Percentiles rank a stretch among this genome's conserved stretches.
Conservation (phyloP, 2,329 filamentous ascomycete species). For the Claviceps maximensis region DNA sequence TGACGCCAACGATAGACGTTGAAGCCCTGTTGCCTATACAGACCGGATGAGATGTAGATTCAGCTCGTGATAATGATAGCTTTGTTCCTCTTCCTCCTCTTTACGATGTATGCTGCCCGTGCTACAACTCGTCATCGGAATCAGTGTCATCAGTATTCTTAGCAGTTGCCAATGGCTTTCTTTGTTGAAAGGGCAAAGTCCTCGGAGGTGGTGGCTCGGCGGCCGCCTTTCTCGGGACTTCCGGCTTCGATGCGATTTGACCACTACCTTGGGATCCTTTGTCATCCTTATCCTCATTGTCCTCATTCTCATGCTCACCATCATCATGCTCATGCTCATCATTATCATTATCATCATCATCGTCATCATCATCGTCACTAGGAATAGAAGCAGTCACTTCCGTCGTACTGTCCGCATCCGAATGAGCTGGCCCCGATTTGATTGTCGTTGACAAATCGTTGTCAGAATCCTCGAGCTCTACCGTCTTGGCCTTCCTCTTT, state of each 20-base stretch:
- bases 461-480: constrained; percentile 31
- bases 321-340: constrained; percentile 21
- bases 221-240: constrained; percentile 9
- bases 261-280: neutral
- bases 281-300: constrained; percentile 11
- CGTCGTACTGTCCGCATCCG: constrained; percentile 26
- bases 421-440: constrained; percentile 23
- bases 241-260: neutral
- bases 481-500: constrained; percentile 35
- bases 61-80: neutral
- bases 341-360: constrained; percentile 17
- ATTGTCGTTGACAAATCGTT: constrained; percentile 29
- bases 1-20: constrained; percentile 33
- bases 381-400: constrained; percentile 28
- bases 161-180: constrained; percentile 15
- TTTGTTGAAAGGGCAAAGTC: constrained; percentile 31
- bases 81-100: neutral
- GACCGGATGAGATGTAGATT: neutral
- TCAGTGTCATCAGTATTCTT: constrained; percentile 41
- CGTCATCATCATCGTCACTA: constrained; percentile 28
- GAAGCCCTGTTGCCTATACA: constrained; percentile 1
- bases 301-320: constrained; percentile 21
- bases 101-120: too few species aligned
- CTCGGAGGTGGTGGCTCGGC: constrained; percentile 25
- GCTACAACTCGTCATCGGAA: constrained; percentile 42